Conservation (phyloP, 1,284 basidiomycete genomes). For the Fomitopsis schrenkii region DNA sequence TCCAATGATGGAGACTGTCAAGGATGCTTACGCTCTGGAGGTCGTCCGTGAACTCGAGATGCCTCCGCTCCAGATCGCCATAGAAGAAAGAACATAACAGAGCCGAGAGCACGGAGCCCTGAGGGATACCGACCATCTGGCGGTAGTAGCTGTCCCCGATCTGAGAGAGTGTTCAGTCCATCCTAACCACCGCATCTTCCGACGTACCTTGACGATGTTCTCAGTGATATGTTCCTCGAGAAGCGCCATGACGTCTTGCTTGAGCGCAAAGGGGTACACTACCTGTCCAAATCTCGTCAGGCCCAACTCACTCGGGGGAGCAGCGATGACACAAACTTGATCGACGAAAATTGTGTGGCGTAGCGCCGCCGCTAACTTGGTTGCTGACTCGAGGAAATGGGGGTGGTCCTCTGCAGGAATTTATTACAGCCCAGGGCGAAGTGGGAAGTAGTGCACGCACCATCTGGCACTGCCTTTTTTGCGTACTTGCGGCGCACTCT, state of each 20-base stretch:
- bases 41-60: constrained; percentile 58
- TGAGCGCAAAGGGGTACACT: constrained; percentile 53
- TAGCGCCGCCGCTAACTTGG: constrained; percentile 58
- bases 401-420: constrained; percentile 57
- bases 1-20: not conserved
- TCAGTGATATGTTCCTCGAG: constrained; percentile 88
- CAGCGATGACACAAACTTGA: constrained; percentile 43
- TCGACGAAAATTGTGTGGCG: constrained; percentile 86
- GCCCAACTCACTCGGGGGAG: not conserved
- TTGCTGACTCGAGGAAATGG: constrained; percentile 68
- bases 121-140: constrained; percentile 91
- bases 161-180: constrained; percentile 32
- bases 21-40: constrained; percentile 52
- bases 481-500: constrained; percentile 53
- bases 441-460: constrained; percentile 30
- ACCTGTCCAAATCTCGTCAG: constrained; percentile 34
- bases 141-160: constrained; percentile 77
- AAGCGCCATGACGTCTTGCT: constrained; percentile 63
- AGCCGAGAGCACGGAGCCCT: constrained; percentile 89
- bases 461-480: constrained; percentile 63
- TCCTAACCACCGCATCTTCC: not conserved
- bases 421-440: not conserved
- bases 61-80: constrained; percentile 77
- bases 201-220: constrained; percentile 81
- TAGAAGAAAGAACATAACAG: constrained; percentile 94